These are phyloP conservation scores for Flaveria sonorensis DNA, from an alignment of 129 eudicot genomes.

Conservation along the genomic window DNA sequence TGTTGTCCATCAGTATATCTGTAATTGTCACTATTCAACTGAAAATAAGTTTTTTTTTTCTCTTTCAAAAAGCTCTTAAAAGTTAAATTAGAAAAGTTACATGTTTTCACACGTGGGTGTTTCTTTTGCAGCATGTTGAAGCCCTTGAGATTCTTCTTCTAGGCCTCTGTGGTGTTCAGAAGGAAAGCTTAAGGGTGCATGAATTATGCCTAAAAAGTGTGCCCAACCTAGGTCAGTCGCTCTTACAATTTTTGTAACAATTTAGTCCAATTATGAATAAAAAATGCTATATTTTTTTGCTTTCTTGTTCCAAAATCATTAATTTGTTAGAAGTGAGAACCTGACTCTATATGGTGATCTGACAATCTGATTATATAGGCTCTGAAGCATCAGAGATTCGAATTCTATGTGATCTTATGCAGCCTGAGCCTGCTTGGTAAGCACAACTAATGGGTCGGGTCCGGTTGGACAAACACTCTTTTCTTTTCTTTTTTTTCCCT, in stretches of 20 bases:
- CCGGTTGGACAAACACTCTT: neutral
- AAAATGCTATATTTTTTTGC: constrained; percentile 1
- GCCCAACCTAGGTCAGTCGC: constrained; percentile 70
- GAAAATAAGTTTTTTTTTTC: neutral
- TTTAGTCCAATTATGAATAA: neutral
- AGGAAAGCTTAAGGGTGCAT: constrained; percentile 69
- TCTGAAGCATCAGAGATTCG: constrained; percentile 81
- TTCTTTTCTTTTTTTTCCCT: neutral
- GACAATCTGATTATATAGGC: constrained; percentile 43
- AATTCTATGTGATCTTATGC: constrained; percentile 88
- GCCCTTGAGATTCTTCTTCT: constrained; percentile 97
- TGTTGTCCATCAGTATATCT: constrained; percentile 15
- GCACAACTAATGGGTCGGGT: constrained; percentile 16
- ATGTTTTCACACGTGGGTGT: neutral
- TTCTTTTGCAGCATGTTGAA: constrained; percentile 80
- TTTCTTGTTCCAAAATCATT: constrained; percentile 9
- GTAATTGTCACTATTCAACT: constrained; percentile 14
- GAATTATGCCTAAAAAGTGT: constrained; percentile 83
- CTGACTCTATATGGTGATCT: neutral
- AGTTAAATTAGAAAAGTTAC: neutral
- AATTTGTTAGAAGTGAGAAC: neutral
- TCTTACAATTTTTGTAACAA: neutral
- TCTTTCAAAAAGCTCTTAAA: neutral
- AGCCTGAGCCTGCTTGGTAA: constrained; percentile 94
- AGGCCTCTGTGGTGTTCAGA: constrained; percentile 86